Percentiles rank a stretch among this genome's conserved stretches.
phyloP scores from a whole-genome alignment of 495 filamentous ascomycete species.

The Cladorrhinum samala region DNA sequence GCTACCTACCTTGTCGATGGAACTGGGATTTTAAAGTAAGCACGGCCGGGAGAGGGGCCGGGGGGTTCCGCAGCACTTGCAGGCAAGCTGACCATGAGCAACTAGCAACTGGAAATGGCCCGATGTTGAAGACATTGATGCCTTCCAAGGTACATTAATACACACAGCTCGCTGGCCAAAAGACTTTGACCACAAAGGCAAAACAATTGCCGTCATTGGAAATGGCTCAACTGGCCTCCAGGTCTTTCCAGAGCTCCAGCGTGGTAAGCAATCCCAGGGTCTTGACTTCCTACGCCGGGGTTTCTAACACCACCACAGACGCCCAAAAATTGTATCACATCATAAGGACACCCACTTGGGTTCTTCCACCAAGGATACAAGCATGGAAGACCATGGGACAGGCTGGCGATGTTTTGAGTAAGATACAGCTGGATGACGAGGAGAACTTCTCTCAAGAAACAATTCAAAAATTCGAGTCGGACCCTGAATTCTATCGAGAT shows the following conservation, averaged over 20 bases:
- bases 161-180: conserved; percentile 57
- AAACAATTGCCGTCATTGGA: conserved; percentile 55
- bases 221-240: conserved; percentile 55
- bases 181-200: conserved; percentile 47
- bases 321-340: conserved; percentile 41
- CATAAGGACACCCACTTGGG: conserved; percentile 61
- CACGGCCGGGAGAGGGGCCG: neutral
- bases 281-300: conserved; percentile 28
- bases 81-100: conserved; percentile 2
- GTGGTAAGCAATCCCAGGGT: conserved; percentile 38
- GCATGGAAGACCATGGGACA: conserved; percentile 39
- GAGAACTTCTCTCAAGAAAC: conserved; percentile 38
- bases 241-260: conserved; percentile 55
- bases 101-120: conserved; percentile 58
- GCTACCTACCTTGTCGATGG: conserved; percentile 55
- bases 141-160: conserved; percentile 48
- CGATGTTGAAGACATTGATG: conserved; percentile 41
- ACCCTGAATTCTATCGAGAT: conserved; percentile 29
- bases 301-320: conserved; percentile 24
- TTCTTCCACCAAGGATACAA: conserved; percentile 49
- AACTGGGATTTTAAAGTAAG: conserved; percentile 53
- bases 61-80: no score
- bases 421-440: conserved; percentile 25
- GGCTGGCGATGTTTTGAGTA: conserved; percentile 18
- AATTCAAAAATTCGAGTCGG: conserved; percentile 41